Evolutionary conservation across 169 alveolate genomes (phyloP).

Genomic region (Plasmodium billcollinsi): DNA sequence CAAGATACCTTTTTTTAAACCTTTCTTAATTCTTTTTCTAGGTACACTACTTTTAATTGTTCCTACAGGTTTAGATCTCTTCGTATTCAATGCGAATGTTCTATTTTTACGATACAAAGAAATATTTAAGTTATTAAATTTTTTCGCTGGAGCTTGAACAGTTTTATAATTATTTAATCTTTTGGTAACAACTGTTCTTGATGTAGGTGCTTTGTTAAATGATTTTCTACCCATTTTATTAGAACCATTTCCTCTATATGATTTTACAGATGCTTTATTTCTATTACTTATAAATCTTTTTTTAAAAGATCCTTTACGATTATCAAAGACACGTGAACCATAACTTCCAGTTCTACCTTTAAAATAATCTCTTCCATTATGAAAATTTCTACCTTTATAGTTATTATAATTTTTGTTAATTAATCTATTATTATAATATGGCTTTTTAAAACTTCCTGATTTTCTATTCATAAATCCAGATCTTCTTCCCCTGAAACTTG

Average conservation of each 20-base stretch:
- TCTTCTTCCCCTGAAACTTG: conserved; percentile 66
- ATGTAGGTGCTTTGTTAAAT: conserved; percentile 38
- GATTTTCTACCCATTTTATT: conserved; percentile 47
- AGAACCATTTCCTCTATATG: conserved; percentile 20
- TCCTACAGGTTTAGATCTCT: conserved; percentile 26
- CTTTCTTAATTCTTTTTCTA: conserved; percentile 25
- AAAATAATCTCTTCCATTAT: conserved; percentile 42
- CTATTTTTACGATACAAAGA: conserved; percentile 69
- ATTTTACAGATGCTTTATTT: conserved; percentile 32
- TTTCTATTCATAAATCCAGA: conserved; percentile 39
- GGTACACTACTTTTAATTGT: conserved; percentile 45
- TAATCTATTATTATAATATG: conserved; percentile 49
- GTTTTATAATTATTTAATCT: conserved; percentile 51
- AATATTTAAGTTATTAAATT: conserved; percentile 57
- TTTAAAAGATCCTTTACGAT: conserved; percentile 29
- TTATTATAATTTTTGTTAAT: conserved; percentile 26
- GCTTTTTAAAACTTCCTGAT: conserved; percentile 68
- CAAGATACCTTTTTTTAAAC: conserved; percentile 20
- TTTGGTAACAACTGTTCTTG: conserved; percentile 38
- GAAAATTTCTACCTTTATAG: conserved; percentile 22
- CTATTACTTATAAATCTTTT: conserved; percentile 39
- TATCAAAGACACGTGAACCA: conserved; percentile 54
- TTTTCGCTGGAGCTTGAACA: conserved; percentile 10
- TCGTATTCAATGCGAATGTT: conserved; percentile 16
- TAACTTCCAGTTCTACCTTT: conserved; percentile 12